phyloP scores from a whole-genome alignment of 768 basidiomycete genomes.

The Mycena rebaudengoi region DNA sequence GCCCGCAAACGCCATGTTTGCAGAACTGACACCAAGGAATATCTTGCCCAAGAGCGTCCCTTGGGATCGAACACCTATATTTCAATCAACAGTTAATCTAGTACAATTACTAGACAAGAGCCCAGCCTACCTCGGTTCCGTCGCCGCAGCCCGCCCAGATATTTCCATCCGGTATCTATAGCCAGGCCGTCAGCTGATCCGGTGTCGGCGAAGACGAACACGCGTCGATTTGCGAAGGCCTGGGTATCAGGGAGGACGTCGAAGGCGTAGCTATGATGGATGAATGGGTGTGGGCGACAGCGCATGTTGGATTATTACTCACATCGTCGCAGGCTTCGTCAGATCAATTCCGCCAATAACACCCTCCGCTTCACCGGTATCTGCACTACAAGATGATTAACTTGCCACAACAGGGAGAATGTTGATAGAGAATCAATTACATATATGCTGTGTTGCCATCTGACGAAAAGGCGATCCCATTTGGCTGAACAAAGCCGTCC shows the following conservation, averaged over 20 bases:
- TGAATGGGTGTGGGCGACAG: background rate
- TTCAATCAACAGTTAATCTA: too few relatives aligned
- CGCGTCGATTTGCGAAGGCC: slow-evolving; percentile 54
- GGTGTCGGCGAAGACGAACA: slow-evolving; percentile 60
- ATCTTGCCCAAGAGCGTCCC: slow-evolving; percentile 56
- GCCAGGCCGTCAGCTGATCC: slow-evolving; percentile 64
- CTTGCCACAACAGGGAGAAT: background rate
- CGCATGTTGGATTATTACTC: background rate
- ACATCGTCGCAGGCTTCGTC: slow-evolving; percentile 37
- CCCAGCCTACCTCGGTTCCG: slow-evolving; percentile 43
- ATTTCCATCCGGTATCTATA: slow-evolving; percentile 58
- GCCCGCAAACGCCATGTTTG: slow-evolving; percentile 44
- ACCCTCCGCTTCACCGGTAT: slow-evolving; percentile 30
- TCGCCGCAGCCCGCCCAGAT: slow-evolving; percentile 56
- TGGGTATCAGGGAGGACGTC: slow-evolving; percentile 54
- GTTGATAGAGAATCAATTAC: slow-evolving; percentile 7
- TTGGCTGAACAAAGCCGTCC: slow-evolving; percentile 43
- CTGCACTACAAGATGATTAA: slow-evolving; percentile 23
- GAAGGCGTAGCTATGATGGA: slow-evolving; percentile 56
- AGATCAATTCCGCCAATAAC: slow-evolving; percentile 25
- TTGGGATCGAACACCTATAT: slow-evolving; percentile 40
- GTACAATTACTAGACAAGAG: too few relatives aligned
- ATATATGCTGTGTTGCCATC: slow-evolving; percentile 23
- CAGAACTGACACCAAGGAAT: slow-evolving; percentile 31
- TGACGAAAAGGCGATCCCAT: slow-evolving; percentile 22